Evolutionary conservation across 495 filamentous ascomycete genomes (phyloP).

Genomic region (Haplographium delicatum): DNA sequence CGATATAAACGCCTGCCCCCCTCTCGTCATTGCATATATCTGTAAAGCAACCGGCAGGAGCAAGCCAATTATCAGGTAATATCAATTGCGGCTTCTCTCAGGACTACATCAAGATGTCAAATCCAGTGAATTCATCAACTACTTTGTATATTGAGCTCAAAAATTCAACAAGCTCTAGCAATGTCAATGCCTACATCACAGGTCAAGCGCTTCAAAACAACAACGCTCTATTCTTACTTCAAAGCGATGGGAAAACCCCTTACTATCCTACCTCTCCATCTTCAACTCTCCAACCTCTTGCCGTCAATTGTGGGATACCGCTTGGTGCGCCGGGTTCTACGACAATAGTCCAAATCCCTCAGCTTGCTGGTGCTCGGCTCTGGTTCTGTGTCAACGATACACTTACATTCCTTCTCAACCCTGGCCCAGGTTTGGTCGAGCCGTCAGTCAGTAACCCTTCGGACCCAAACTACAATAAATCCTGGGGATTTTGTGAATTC

Average conservation of each 20-base stretch:
- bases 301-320: constrained; percentile 53
- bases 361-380: constrained; percentile 59
- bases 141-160: constrained; percentile 50
- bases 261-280: constrained; percentile 53
- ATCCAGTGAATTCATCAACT: not conserved
- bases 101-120: not conserved
- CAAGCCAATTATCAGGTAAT: no score
- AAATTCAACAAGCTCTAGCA: constrained; percentile 57
- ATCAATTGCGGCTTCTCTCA: not conserved
- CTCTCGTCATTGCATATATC: no score
- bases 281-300: constrained; percentile 37
- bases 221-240: constrained; percentile 55
- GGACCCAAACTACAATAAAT: constrained; percentile 58
- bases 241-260: constrained; percentile 40
- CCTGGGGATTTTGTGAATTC: constrained; percentile 71
- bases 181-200: constrained; percentile 66
- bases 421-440: constrained; percentile 63
- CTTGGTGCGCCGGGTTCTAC: constrained; percentile 57
- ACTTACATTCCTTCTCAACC: constrained; percentile 68
- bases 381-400: constrained; percentile 58
- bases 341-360: constrained; percentile 58
- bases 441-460: constrained; percentile 59
- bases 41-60: no score
- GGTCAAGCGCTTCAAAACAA: constrained; percentile 57
- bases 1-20: no score